These are phyloP conservation scores for Bonia amplexicaulis DNA, from an alignment of 176 grass and related monocot species.

Conservation along the genomic window DNA sequence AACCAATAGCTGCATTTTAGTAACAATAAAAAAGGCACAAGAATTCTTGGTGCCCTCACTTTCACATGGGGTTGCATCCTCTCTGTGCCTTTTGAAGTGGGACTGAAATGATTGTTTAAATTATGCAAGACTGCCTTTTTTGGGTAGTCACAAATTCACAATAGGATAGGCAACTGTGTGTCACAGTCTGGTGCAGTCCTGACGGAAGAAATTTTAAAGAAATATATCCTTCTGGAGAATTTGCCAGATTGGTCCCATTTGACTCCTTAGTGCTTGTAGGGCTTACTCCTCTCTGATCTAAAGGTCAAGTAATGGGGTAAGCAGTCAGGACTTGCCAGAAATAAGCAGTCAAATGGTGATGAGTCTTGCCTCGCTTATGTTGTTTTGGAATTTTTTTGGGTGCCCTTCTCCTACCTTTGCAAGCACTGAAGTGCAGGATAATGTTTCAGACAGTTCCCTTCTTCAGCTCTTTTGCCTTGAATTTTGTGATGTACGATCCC, in stretches of 20 bases:
- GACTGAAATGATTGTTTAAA: conserved; percentile 64
- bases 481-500: conserved; percentile 7
- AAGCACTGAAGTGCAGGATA: conserved; percentile 35
- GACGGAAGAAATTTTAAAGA: conserved; percentile 17
- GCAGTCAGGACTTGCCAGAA: neutral
- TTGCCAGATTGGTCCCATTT: conserved; percentile 50
- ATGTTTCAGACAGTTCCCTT: conserved; percentile 28
- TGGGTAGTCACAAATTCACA: conserved; percentile 23
- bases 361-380: conserved; percentile 23
- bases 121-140: conserved; percentile 38
- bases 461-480: neutral
- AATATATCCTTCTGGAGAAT: conserved; percentile 39
- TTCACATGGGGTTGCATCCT: conserved; percentile 56
- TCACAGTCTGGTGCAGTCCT: neutral
- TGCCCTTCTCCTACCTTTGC: conserved; percentile 14
- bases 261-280: conserved; percentile 47
- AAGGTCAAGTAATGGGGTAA: conserved; percentile 32
- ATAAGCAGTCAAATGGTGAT: conserved; percentile 28
- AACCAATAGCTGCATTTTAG: conserved; percentile 40
- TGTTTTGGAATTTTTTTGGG: conserved; percentile 10
- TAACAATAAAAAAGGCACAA: conserved; percentile 28
- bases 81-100: conserved; percentile 47
- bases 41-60: conserved; percentile 52
- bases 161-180: conserved; percentile 31
- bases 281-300: conserved; percentile 27